Base-by-base conservation (phyloP, 2,329 filamentous ascomycete species). In the Paradendryphiella salina region DNA sequence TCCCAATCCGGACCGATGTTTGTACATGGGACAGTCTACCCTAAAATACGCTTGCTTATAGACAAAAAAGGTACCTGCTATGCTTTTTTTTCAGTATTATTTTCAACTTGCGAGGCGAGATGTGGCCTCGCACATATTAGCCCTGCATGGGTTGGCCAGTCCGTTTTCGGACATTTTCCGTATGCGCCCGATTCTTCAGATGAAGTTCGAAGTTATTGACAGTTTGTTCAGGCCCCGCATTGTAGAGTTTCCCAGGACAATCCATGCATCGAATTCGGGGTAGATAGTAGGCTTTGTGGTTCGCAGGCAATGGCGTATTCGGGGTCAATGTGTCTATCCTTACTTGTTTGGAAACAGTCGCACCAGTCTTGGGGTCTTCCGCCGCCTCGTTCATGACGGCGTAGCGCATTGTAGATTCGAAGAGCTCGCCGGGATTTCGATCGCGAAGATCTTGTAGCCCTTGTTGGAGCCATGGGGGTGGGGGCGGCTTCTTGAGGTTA, bases 121-220 rank as follows among this genome's bases (percentile, higher is more conserved):
- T 21, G 9, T 11, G 14, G 21, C 9, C 20, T 7, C 31, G 36
- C 31, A 3, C 10, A 32, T 23, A 13, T 20, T 43, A 39, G 14
- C 48, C 39, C 20, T 50, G 40, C 17, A 55, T 47, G 6, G 51
- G 47, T 40, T 57, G 56, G 10, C 64, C 67, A 17, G 54, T 68
- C 18, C 72, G 64, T 43, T 62, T 69, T n/a, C 68, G 66, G 14
- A 74, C 71, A 21, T 67, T 71, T 32, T 59, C 57, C 54, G 63
- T 64, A 46, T 99, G 94, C 44, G 82, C 79, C 35, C 88, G 84
- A 73, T 96, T 96, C 73, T 87, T 89, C 40, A 97, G 79, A 76
- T 99, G 94, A 1, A 95, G 85, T 74, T 96, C 90, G 57, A 99
- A 99, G 68, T 96, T 96, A 37, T 86, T 86, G 4, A 93, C 89